phyloP scores from a whole-genome alignment of 1,139 yeast genomes.

The Debaryomyces psychrophilus region DNA sequence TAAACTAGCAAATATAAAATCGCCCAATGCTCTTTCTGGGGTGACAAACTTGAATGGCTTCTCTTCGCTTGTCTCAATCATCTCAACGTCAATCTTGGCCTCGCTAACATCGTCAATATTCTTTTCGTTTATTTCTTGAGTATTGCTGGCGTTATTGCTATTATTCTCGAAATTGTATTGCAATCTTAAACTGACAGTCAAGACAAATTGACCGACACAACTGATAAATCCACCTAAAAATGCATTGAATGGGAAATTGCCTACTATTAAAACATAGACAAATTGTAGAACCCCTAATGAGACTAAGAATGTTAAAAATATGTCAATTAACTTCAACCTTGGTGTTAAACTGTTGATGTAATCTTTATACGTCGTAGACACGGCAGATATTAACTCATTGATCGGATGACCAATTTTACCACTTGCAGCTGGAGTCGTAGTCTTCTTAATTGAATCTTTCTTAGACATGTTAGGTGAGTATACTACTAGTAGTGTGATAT shows the following conservation, averaged over 20 bases:
- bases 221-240: conserved; percentile 90
- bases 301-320: conserved; percentile 75
- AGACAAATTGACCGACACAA: conserved; percentile 94
- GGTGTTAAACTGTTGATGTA: conserved; percentile 49
- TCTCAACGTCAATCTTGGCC: conserved; percentile 14
- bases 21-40: conserved; percentile 87
- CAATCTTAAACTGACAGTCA: conserved; percentile 77
- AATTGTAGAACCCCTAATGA: conserved; percentile 78
- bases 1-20: conserved; percentile 84
- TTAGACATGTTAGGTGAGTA: conserved; percentile 35
- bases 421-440: conserved; percentile 19
- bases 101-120: conserved; percentile 12
- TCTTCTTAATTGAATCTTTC: conserved; percentile 36
- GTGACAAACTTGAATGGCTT: conserved; percentile 55
- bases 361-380: conserved; percentile 49
- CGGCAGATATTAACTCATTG: conserved; percentile 51
- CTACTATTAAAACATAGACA: conserved; percentile 71
- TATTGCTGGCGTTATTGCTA: conserved; percentile 10
- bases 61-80: conserved; percentile 19
- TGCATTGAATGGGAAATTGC: conserved; percentile 96
- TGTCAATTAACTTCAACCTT: conserved; percentile 68
- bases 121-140: conserved; percentile 4
- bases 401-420: conserved; percentile 18
- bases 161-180: conserved; percentile 46
- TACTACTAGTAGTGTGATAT: not conserved